Base-by-base conservation (phyloP, 192 early-diverging fungal species). In the Gonapodya prolifera region DNA sequence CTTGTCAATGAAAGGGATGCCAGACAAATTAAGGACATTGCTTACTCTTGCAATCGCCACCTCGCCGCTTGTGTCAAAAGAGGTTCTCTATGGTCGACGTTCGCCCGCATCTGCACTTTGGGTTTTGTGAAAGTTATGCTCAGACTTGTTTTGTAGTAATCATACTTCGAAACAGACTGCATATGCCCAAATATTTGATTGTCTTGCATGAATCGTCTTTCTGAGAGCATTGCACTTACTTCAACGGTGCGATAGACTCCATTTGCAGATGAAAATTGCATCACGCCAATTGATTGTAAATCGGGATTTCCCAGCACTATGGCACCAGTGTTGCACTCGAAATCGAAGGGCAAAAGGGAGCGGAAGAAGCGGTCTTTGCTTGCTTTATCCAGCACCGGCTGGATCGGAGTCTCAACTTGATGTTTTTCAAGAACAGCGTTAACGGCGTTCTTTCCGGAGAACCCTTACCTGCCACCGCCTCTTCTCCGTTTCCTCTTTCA, bases 261-360 rank as follows among this genome's bases (percentile, higher is more conserved):
- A 69, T 80, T 81, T 0, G 88, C 83, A 30, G 85, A 85, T 34
- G 87, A 81, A 75, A 88, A 92, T 2, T 89, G 82, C 0, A 85
- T 75, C 1, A 91, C 86, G 0, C 92, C 35, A 33, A 92, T 83
- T 1, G 90, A 86, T 1, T 84, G 85, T 2, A 92, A 78, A 78
- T 91, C 87, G 8, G 85, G 82, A 77, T 92, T 91, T 8, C 93
- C 93, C 73, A 93, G 80, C 17, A 92, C 88, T 34, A 94, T 82
- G 0, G 91, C 87, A 1, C 93, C 92, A 2, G 83, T 86, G 13
- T 83, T 84, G 61, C 86, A 86, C 1, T 85, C 87, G 36, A 93
- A 82, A 70, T 91, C 86, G 69, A 93, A 80, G 0, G 93, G 93
- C 34, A 94, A 76, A 23, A 92, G 78, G 70, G 85, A 78, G 35